Base-by-base conservation (phyloP, 2,329 filamentous ascomycete genomes). In the Aspergillus novoparasiticus region DNA sequence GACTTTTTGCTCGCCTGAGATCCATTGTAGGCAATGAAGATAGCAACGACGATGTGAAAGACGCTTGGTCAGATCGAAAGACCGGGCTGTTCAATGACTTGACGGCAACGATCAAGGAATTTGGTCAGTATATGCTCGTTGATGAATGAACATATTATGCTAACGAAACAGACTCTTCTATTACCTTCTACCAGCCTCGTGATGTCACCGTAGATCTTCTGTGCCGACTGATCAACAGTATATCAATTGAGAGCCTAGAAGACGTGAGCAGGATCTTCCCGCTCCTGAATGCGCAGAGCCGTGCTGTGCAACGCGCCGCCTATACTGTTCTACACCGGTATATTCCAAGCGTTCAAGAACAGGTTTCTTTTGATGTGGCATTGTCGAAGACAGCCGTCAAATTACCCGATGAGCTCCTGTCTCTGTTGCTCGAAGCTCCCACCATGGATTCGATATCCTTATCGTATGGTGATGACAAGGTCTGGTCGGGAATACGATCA, bases 401-500 rank as follows among this genome's bases (percentile, higher is more conserved):
- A 57, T 83, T 99, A 1, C 93, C 95, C 0, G 90, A 94, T 64
- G 93, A 97, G 76, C 83, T 98, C 0, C 78, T 97, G 0, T 96
- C 93, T 0, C 83, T 98, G 1, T 84, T 98, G 16, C 84, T 96
- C 0, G 91, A 96, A 65, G 85, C 90, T 0, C 92, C 94, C 0
- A 89, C 88, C 0, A 82, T 91, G 3, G 86, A 90, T n/a, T 83
- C 83, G 14, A 86, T 93, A 53, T 83, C 85, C 0, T 87, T 91
- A 54, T 85, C 89, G 10, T 82, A 85, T 41, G 87, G 93, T 26
- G 84, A 88, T 6, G 82, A 86, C 19, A 81, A 75, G 39, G 90
- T 94, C 70, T 93, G 93, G 12, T 81, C 87, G 0, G 74, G 86
- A 0, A 82, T 97, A 55, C 87, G 93, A 58, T 88, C 89, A 11